phyloP scores from a whole-genome alignment of 495 filamentous ascomycete species.

The Aspergillus biplanus region DNA sequence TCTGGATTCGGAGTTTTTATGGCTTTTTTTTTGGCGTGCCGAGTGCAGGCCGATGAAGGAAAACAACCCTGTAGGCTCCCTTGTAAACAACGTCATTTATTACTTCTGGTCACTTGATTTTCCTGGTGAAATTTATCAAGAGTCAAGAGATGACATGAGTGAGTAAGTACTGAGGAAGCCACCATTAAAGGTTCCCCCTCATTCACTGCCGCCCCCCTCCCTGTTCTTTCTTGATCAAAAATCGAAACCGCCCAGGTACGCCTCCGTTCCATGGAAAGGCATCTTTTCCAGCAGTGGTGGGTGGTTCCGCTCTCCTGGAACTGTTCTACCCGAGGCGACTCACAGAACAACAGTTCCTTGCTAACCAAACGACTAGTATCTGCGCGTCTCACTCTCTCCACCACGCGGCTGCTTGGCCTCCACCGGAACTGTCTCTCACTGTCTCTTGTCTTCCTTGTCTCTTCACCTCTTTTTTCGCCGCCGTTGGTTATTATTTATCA shows the following conservation, averaged over 20 bases:
- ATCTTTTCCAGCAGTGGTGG: slow-evolving; percentile 3
- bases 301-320: slow-evolving; percentile 22
- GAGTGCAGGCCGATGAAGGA: background rate
- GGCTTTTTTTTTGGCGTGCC: background rate
- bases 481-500: slow-evolving; percentile 10
- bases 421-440: background rate
- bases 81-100: too few species aligned
- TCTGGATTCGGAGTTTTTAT: background rate
- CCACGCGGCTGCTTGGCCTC: slow-evolving; percentile 20
- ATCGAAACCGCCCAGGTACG: background rate
- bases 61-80: background rate
- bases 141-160: background rate
- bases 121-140: too few species aligned
- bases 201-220: background rate
- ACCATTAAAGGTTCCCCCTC: background rate
- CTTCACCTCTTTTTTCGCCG: slow-evolving; percentile 1
- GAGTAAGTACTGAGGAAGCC: background rate
- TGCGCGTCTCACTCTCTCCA: slow-evolving; percentile 13
- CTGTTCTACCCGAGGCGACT: slow-evolving; percentile 9
- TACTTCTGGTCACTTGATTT: too few species aligned
- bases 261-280: background rate
- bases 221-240: background rate
- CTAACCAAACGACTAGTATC: slow-evolving; percentile 4
- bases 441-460: background rate
- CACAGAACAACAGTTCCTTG: slow-evolving; percentile 15